Evolutionary conservation across 2,329 filamentous ascomycete genomes (phyloP).

Genomic region (Monilinia polystroma): DNA sequence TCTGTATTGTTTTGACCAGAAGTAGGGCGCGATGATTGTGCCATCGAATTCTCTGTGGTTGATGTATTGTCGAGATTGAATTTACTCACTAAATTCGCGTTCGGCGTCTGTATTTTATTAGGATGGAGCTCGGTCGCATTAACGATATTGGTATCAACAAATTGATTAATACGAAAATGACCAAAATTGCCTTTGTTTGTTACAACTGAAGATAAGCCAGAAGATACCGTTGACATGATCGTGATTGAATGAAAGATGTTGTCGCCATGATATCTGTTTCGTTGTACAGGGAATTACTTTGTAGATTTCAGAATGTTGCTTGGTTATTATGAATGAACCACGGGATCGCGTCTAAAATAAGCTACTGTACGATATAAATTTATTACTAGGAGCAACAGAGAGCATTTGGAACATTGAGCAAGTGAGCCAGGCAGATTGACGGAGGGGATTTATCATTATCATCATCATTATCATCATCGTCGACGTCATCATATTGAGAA

Average conservation of each 20-base stretch:
- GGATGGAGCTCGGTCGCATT: slow-evolving; percentile 25
- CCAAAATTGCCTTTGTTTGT: slow-evolving; percentile 22
- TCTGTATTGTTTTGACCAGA: slow-evolving; percentile 33
- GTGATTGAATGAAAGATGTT: slow-evolving; percentile 25
- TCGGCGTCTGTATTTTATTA: slow-evolving; percentile 25
- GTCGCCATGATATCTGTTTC: slow-evolving; percentile 33
- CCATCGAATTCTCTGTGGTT: slow-evolving; percentile 17
- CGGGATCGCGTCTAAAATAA: slow-evolving; percentile 21
- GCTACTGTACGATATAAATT: too few species aligned
- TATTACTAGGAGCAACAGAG: too few species aligned
- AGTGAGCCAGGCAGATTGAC: too few species aligned
- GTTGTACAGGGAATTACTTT: slow-evolving; percentile 19
- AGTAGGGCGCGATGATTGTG: slow-evolving; percentile 32
- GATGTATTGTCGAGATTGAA: slow-evolving; percentile 17
- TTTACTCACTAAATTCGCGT: slow-evolving; percentile 21
- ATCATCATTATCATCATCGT: too few species aligned
- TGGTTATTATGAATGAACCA: slow-evolving; percentile 5
- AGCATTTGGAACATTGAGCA: too few species aligned
- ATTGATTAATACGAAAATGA: slow-evolving; percentile 30
- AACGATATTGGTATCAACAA: slow-evolving; percentile 28
- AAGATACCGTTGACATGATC: slow-evolving; percentile 37
- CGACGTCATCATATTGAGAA: too few species aligned
- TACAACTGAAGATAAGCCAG: slow-evolving; percentile 29
- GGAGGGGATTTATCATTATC: too few species aligned
- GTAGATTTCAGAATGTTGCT: slow-evolving; percentile 3